These are phyloP conservation scores for Talaromyces albobiverticillius DNA, from an alignment of 2,329 filamentous ascomycete species.

Conservation along the genomic window DNA sequence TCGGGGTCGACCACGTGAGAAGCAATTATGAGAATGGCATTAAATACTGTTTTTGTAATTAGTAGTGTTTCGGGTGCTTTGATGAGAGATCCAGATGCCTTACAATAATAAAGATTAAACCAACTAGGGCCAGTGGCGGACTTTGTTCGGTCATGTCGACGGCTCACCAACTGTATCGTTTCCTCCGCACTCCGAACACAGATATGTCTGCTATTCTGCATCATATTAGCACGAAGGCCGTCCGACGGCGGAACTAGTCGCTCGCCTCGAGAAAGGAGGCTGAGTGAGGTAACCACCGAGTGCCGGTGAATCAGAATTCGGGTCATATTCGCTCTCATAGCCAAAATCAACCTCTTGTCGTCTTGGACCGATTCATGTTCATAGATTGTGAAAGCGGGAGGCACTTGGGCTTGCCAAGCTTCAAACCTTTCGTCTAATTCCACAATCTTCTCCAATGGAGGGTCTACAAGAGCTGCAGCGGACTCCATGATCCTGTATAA, in stretches of 20 bases:
- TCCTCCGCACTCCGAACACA: constrained; percentile 15
- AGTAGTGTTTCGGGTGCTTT: background rate
- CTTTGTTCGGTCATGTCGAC: constrained; percentile 14
- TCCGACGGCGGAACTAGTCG: background rate
- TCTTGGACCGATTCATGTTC: constrained; percentile 9
- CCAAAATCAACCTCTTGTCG: constrained; percentile 11
- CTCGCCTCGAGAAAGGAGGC: constrained; percentile 10
- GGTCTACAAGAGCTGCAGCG: constrained; percentile 10
- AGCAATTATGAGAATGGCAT: constrained; percentile 16
- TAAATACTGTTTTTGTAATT: constrained; percentile 8
- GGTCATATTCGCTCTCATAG: constrained; percentile 15
- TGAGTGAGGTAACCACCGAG: constrained; percentile 11
- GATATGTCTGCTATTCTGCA: constrained; percentile 15
- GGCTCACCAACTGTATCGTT: constrained; percentile 13
- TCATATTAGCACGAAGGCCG: constrained; percentile 15
- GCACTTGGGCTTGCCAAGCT: constrained; percentile 11
- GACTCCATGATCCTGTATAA: constrained; percentile 14
- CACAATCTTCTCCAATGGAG: constrained; percentile 13
- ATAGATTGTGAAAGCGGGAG: constrained; percentile 4
- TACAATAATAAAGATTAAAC: constrained; percentile 16
- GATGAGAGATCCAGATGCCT: background rate
- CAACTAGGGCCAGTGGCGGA: constrained; percentile 12
- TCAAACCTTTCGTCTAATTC: constrained; percentile 15
- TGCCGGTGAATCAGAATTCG: constrained; percentile 14
- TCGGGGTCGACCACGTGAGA: constrained; percentile 15